Evolutionary conservation across 441 rosid species (phyloP), one percentile per base, ranked within the genome.

Genomic region (Euphorbia schlechtendalii): DNA sequence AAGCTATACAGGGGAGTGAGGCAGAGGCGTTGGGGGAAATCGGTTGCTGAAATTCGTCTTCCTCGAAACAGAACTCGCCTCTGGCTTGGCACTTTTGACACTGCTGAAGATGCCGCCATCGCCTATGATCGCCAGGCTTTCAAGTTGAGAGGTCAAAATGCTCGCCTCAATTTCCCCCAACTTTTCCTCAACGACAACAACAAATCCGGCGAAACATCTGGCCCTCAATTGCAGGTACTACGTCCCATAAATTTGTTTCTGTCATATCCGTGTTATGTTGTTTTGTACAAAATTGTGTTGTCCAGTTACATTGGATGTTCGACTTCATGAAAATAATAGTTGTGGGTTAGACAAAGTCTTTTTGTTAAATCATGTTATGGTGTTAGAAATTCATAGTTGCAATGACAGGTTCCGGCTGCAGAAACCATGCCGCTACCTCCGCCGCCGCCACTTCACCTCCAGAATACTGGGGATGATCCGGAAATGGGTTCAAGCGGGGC

Each of bases 11-110:
- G 94, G 63, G 98, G 98, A 69, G 96, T 92, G 45, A 84, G 96
- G 78, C 98, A 89, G 73, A 83, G 96, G 59, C 96, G 89, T 77
- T 92, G 96, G 96, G 96, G 98, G 17, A 92, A 92, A 83, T 92
- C 96, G 96, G 96, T 89, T 7, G 96, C 96, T 0, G 98, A 92
- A 82, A 89, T 90, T 78, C 96, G 96, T 66, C 94, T 82, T 70
- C 96, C 98, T 56, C 81, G 87, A 46, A 92, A 89, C 66, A 78
- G 92, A 74, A 88, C 94, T 67, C 89, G 92, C 70, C 96, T 88
- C 71, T 92, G 96, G 98, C 84, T 92, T 2, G 96, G 98, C 43
- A 92, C 93, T 8, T 92, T 89, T n/a, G 93, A 92, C 69, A 89
- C 84, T 8, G 95, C 96, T 5, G 90, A 92, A 73, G 92, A 87